phyloP scores from a whole-genome alignment of 768 basidiomycete genomes.

The Mycena vitilis region DNA sequence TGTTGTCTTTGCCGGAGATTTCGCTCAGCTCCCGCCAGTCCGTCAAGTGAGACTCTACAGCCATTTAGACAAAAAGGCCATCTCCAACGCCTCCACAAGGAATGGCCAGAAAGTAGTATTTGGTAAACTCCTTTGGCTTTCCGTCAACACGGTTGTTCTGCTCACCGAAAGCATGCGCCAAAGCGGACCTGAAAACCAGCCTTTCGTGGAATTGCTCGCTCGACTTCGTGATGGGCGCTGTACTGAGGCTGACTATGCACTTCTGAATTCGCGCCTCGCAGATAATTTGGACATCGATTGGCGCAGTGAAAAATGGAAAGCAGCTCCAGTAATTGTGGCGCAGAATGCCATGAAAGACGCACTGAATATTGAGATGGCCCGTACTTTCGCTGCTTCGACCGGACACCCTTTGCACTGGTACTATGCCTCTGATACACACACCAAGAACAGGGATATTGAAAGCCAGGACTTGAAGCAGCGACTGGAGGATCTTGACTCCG shows the following conservation, averaged over 20 bases:
- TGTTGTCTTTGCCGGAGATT: conserved; percentile 57
- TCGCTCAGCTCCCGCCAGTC: conserved; percentile 53
- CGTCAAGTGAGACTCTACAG: background rate
- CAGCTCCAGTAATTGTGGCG: background rate
- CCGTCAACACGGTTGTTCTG: background rate
- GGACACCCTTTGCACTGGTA: background rate
- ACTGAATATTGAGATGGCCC: background rate
- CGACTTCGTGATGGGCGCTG: conserved; percentile 11
- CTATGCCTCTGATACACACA: background rate
- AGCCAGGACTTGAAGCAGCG: background rate
- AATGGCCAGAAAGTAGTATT: conserved; percentile 24
- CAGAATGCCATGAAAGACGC: conserved; percentile 4
- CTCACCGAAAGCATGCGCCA: background rate
- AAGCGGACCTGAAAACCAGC: background rate
- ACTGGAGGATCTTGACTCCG: background rate
- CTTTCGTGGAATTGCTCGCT: background rate
- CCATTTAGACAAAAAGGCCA: conserved; percentile 33
- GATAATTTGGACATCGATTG: background rate
- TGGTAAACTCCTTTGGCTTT: conserved; percentile 9
- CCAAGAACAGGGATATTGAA: background rate
- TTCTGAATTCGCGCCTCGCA: background rate
- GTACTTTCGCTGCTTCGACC: background rate
- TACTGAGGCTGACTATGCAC: background rate
- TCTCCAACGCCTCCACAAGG: background rate
- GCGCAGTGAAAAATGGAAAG: background rate